Evolutionary conservation across 1,284 basidiomycete genomes (phyloP).

Genomic region (Ceratobasidium sp.): DNA sequence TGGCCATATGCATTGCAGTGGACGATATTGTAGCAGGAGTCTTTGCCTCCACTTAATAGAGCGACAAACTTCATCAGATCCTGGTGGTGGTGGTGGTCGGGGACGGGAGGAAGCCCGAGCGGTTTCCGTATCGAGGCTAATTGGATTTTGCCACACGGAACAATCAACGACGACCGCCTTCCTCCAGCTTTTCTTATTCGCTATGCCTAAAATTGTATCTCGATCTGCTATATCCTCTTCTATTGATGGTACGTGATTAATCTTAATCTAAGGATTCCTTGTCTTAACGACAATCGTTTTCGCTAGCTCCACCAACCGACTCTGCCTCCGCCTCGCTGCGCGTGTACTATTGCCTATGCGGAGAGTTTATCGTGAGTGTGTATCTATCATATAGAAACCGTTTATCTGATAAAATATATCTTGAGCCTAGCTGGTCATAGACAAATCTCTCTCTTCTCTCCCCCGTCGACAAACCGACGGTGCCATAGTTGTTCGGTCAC

Average conservation of each 20-base stretch:
- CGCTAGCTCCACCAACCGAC: slow-evolving; percentile 78
- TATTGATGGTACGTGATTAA: slow-evolving; percentile 68
- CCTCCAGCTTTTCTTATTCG: not conserved
- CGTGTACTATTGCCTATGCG: slow-evolving; percentile 87
- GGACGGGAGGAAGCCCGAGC: not conserved
- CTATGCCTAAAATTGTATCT: slow-evolving; percentile 69
- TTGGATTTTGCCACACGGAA: slow-evolving; percentile 23
- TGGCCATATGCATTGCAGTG: slow-evolving; percentile 92
- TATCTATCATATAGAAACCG: not conserved
- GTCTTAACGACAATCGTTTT: slow-evolving; percentile 24
- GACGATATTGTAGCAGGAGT: slow-evolving; percentile 95
- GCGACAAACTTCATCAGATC: slow-evolving; percentile 89
- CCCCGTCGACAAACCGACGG: slow-evolving; percentile 78
- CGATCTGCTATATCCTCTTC: slow-evolving; percentile 83
- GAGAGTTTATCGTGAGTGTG: slow-evolving; percentile 78
- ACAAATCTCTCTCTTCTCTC: slow-evolving; percentile 73
- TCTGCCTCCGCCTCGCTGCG: slow-evolving; percentile 78
- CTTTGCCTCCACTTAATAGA: slow-evolving; percentile 96
- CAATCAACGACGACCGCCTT: slow-evolving; percentile 1
- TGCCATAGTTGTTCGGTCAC: slow-evolving; percentile 74
- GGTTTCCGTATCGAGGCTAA: not conserved
- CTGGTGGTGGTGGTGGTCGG: not conserved
- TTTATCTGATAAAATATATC: slow-evolving; percentile 38
- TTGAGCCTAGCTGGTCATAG: slow-evolving; percentile 75
- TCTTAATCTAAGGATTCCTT: not conserved